Percentiles rank a stretch among this genome's conserved stretches.
These are phyloP conservation scores for Waltergamsia citrina DNA, from an alignment of 2,329 filamentous ascomycete genomes.

Conservation along the genomic window DNA sequence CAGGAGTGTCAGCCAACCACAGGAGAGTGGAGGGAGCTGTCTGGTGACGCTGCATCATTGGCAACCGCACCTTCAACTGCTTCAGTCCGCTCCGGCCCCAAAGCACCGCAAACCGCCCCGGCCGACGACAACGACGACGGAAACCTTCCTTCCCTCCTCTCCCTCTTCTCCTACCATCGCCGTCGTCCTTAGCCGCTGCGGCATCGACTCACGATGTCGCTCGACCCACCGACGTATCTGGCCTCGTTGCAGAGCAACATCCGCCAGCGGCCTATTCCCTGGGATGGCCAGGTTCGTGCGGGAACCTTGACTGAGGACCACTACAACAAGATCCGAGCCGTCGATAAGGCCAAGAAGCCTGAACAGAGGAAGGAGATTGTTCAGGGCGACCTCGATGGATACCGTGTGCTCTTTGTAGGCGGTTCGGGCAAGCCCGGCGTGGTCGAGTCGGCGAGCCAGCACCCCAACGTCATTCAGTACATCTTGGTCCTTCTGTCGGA, in stretches of 20 bases:
- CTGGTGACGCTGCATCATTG: constrained; percentile 5
- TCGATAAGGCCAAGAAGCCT: constrained; percentile 83
- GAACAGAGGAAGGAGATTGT: constrained; percentile 80
- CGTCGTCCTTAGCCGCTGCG: constrained; percentile 12
- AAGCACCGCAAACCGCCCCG: neutral
- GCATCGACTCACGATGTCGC: constrained; percentile 55
- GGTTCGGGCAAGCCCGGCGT: constrained; percentile 60
- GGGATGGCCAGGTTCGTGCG: constrained; percentile 91
- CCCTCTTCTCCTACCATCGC: no score
- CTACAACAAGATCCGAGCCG: constrained; percentile 88
- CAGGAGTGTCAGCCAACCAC: neutral
- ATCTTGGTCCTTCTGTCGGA: constrained; percentile 84
- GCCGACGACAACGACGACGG: neutral
- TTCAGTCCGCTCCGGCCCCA: neutral
- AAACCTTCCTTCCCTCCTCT: neutral
- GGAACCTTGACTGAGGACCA: constrained; percentile 92
- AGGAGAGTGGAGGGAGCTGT: constrained; percentile 3
- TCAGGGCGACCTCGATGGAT: constrained; percentile 70
- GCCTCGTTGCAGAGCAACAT: constrained; percentile 92
- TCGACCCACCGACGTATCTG: constrained; percentile 83
- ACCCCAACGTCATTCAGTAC: constrained; percentile 88
- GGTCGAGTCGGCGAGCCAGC: constrained; percentile 75
- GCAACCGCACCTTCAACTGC: constrained; percentile 3
- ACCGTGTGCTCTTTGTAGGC: constrained; percentile 72
- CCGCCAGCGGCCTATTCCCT: constrained; percentile 87